Base-by-base conservation (phyloP, 1,139 yeast genomes). In the Ogataea hybrid region DNA sequence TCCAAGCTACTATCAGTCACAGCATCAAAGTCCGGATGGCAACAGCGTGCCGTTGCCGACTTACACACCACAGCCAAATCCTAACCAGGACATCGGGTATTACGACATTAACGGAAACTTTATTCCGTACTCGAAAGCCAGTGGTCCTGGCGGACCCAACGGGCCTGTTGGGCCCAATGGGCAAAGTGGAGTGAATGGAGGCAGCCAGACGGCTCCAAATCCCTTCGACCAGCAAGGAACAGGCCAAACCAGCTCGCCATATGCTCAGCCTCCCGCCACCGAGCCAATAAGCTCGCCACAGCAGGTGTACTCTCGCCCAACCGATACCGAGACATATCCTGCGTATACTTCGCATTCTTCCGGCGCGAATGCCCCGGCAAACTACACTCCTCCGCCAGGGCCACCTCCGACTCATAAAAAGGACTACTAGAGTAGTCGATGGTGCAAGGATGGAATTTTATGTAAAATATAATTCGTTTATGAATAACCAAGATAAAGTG, bases 1-100 rank as follows among this genome's bases (percentile, higher is more conserved):
- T 4, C 96, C 96, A 0, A 72, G 84, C n/a, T 88, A 89, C 59
- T 64, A 73, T 47, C 92, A 84, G 56, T 77, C 92, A 3, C 88
- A 85, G 54, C 70, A 69, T 43, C 82, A 79, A 44, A 71, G 73
- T 0, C 56, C 69, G 28, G 68, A 71, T 35, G 73, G 63, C 17
- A 69, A 72, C 36, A 73, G 63, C 12, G 65, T 70, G 7, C 69
- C 70, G 48, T 86, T 83, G 0, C 94, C 94, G 0, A 71, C 82
- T 7, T 84, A 84, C 51, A 74, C 87, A 0, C 84, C 73, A 12
- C 69, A 72, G 28, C 79, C 84, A 1, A 79, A 77, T 49, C 86
- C 80, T 25, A 71, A 75, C 39, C 62, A 59, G 39, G 96, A 88
- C 58, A 77, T 84, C 61, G 96, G 96, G 0, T 84, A 77, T 61